Evolutionary conservation across 805 yeast species (phyloP).

Genomic region (Sporopachydermia quercuum): DNA sequence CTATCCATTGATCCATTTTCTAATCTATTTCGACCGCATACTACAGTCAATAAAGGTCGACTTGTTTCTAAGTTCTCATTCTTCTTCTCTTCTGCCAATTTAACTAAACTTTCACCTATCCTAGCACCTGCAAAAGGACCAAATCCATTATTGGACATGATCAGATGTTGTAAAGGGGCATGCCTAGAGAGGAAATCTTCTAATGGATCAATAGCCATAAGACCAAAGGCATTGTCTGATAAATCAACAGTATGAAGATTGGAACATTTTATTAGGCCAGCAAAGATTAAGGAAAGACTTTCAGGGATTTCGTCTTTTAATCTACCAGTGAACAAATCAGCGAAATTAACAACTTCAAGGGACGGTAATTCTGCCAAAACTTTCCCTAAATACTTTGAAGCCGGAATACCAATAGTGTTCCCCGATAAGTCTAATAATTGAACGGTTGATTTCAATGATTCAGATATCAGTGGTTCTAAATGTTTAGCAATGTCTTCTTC

Average conservation of each 20-base stretch:
- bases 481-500: constrained; percentile 60
- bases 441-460: constrained; percentile 15
- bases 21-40: constrained; percentile 94
- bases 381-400: constrained; percentile 57
- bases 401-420: constrained; percentile 87
- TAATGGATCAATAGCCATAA: constrained; percentile 83
- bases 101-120: constrained; percentile 74
- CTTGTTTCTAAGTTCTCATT: constrained; percentile 24
- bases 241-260: constrained; percentile 62
- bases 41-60: constrained; percentile 59
- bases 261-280: constrained; percentile 55
- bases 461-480: constrained; percentile 34
- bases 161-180: constrained; percentile 67
- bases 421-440: constrained; percentile 73
- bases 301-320: constrained; percentile 88
- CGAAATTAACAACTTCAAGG: constrained; percentile 60
- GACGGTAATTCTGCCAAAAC: constrained; percentile 29
- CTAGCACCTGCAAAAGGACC: constrained; percentile 97
- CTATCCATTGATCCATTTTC: constrained; percentile 88
- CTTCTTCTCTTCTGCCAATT: constrained; percentile 51
- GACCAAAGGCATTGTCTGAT: constrained; percentile 93
- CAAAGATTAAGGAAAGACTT: constrained; percentile 57
- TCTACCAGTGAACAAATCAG: constrained; percentile 91
- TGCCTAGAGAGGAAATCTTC: constrained; percentile 68
- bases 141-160: constrained; percentile 89